Conservation (phyloP, 306 rosid species). For the Castanea mollissima region DNA sequence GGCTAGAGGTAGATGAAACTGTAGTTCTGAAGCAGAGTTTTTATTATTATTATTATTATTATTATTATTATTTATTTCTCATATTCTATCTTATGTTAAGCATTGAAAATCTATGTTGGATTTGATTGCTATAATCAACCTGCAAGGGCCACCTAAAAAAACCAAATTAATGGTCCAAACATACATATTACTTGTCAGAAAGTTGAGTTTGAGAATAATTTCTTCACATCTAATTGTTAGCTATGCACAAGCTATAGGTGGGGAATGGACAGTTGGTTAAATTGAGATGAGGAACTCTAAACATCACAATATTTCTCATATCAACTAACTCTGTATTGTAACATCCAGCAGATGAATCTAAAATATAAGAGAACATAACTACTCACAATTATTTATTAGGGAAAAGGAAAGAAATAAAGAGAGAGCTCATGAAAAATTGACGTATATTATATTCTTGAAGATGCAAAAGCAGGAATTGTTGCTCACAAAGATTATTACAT, state of each 20-base stretch:
- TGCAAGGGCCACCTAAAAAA: not conserved
- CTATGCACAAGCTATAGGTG: not conserved
- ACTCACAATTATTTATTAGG: not conserved
- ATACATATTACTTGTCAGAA: not conserved
- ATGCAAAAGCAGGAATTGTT: constrained; percentile 12
- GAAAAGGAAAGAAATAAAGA: not conserved
- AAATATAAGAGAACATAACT: not conserved
- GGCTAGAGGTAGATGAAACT: not conserved
- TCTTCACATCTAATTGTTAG: not conserved
- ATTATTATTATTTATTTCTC: too few species aligned
- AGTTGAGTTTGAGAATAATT: not conserved
- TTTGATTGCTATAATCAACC: not conserved
- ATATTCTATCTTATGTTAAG: too few species aligned
- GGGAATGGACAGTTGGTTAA: too few species aligned
- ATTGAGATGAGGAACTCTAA: too few species aligned
- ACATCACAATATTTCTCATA: not conserved
- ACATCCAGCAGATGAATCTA: too few species aligned
- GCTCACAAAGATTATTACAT: constrained; percentile 4
- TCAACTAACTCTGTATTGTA: not conserved
- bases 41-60: not conserved
- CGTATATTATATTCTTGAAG: constrained; percentile 1
- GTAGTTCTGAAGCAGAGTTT: too few species aligned
- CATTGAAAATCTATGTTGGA: too few species aligned
- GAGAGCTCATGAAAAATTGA: not conserved
- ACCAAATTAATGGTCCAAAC: not conserved